A percentile compares a stretch with the other conserved stretches of the same genome.
Conservation (phyloP, 2,329 filamentous ascomycete species). For the Bipolaris zeicola region DNA sequence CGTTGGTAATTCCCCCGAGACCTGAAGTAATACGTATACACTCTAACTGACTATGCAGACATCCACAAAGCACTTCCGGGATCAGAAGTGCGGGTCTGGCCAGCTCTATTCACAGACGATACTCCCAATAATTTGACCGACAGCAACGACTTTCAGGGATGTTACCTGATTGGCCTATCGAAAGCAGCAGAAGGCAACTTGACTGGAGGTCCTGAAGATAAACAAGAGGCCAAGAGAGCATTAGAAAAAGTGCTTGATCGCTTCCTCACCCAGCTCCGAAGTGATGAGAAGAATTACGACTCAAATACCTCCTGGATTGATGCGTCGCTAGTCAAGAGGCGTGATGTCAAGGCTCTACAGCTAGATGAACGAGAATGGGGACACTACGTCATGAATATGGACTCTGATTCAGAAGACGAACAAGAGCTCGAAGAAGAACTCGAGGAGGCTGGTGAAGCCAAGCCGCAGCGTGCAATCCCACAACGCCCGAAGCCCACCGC, state of each 20-base stretch:
- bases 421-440: conserved; percentile 22
- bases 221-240: conserved; percentile 50
- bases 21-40: too few species aligned
- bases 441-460: conserved; percentile 15
- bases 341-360: conserved; percentile 48
- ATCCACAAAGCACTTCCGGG: conserved; percentile 59
- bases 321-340: conserved; percentile 37
- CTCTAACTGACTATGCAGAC: conserved; percentile 50
- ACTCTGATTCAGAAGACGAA: conserved; percentile 48
- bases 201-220: conserved; percentile 42
- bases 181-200: conserved; percentile 12
- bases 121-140: conserved; percentile 18
- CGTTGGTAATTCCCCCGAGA: conserved; percentile 54
- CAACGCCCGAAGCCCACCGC: conserved; percentile 23
- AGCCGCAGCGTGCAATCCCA: conserved; percentile 23
- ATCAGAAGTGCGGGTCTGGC: conserved; percentile 66
- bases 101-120: conserved; percentile 59
- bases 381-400: conserved; percentile 52
- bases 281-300: conserved; percentile 47
- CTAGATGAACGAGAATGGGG: conserved; percentile 60
- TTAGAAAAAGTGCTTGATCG: conserved; percentile 48
- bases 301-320: conserved; percentile 43
- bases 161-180: conserved; percentile 65
- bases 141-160: conserved; percentile 61
- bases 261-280: conserved; percentile 45